These are phyloP conservation scores for Aspergillus quadricinctus DNA, from an alignment of 2,329 filamentous ascomycete species.

Conservation along the genomic window DNA sequence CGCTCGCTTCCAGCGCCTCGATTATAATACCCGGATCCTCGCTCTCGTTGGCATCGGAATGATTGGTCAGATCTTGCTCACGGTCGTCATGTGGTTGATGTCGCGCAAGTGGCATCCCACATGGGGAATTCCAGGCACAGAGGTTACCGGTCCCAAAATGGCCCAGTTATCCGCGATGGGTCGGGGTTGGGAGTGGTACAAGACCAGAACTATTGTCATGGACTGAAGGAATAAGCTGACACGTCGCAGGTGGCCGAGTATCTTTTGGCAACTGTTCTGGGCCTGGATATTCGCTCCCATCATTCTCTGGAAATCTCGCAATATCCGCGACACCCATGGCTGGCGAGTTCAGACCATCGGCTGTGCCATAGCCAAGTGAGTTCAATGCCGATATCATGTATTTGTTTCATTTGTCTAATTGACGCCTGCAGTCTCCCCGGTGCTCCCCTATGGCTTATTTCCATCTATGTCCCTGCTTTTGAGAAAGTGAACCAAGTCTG, in stretches of 20 bases:
- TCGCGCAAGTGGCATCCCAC: constrained; percentile 62
- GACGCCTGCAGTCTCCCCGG: constrained; percentile 51
- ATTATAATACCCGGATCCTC: constrained; percentile 22
- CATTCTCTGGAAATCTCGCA: constrained; percentile 57
- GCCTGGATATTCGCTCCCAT: constrained; percentile 17
- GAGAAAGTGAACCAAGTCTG: constrained; percentile 51
- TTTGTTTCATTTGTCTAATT: neutral
- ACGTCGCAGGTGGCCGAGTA: constrained; percentile 11
- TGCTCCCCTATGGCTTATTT: constrained; percentile 61
- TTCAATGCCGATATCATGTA: constrained; percentile 17
- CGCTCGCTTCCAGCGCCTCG: constrained; percentile 19
- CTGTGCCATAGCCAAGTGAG: constrained; percentile 42
- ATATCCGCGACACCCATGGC: constrained; percentile 61
- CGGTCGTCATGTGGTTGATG: constrained; percentile 57
- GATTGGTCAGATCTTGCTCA: constrained; percentile 55
- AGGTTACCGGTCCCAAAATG: constrained; percentile 45
- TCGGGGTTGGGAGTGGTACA: constrained; percentile 60
- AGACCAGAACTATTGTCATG: too few species aligned
- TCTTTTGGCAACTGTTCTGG: constrained; percentile 31
- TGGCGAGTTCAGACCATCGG: constrained; percentile 62
- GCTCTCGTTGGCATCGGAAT: constrained; percentile 52
- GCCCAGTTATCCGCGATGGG: constrained; percentile 38
- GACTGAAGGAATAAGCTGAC: neutral
- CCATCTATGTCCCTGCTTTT: constrained; percentile 53
- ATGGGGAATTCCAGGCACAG: constrained; percentile 47